Evolutionary conservation across 495 filamentous ascomycete species (phyloP), one percentile per base, ranked within the genome.

Genomic region (Podospora pseudopauciseta): DNA sequence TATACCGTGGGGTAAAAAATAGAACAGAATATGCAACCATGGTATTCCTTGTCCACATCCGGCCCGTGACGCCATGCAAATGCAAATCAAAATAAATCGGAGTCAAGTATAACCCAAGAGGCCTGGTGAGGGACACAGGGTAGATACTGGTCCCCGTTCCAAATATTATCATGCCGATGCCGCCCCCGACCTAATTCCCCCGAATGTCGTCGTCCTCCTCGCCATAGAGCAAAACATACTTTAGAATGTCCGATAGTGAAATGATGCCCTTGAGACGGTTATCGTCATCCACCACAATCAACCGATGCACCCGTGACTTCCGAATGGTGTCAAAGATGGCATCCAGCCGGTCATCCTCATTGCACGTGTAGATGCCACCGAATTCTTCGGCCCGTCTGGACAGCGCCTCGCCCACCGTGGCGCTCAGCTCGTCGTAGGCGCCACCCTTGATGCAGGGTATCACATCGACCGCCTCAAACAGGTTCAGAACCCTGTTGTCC

Each of bases 381-480:
- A 97, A 98, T 72, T 98, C 96, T 60, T 94, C 91, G 19, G 92
- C 87, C 44, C 95, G 88, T 79, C 91, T 95, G 62, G 92, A 88
- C 67, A 99, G 81, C 6, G 94, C 94, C 65, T 97, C 94, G 4
- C 94, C 95, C 5, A 97, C 93, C 20, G 84, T 92, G 2, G 95
- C 85, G 57, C 90, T 87, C 65, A 98, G 82, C 69, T 97, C 95
- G 65, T 98, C 94, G 71, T 98, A 97, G 18, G 87, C 88, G 16
- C 93, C 93, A 13, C 92, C 94, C 76, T 95, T 96, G 76, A 99
- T 97, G 72, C 97, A 85, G 0, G 93, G 90, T 70, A 99, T 96
- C 58, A 99, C 92, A 80, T 99, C 95, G 60, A 99, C 94, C 7
- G 95, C 92, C 79, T 99, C 96, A 73, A 98, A 99, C 5, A 98